Evolutionary conservation across 202 grass and related monocot genomes (phyloP).

Genomic region (Panicum hallii): DNA sequence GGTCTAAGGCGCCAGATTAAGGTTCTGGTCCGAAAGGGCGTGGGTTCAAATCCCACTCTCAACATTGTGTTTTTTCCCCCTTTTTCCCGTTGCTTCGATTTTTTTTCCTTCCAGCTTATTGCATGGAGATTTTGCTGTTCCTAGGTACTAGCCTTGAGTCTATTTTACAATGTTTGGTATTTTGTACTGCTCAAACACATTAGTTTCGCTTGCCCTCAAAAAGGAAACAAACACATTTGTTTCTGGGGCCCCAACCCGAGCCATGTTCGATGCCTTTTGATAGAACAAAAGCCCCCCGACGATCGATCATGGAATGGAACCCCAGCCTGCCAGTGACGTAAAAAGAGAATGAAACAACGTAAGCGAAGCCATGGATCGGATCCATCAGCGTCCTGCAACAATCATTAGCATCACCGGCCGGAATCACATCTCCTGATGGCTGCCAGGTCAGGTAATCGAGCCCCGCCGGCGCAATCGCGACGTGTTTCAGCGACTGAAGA

Average conservation of each 20-base stretch:
- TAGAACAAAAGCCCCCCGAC: not conserved
- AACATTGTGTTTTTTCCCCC: too few species aligned
- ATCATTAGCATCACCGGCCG: not conserved
- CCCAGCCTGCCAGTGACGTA: slow-evolving; percentile 18
- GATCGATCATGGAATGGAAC: not conserved
- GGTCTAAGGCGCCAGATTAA: slow-evolving; percentile 88
- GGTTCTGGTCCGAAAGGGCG: slow-evolving; percentile 91
- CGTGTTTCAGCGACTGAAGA: not conserved
- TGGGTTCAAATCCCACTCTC: slow-evolving; percentile 98
- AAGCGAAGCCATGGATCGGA: slow-evolving; percentile 4
- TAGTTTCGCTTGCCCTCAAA: too few species aligned
- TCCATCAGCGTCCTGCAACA: not conserved
- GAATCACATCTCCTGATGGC: not conserved
- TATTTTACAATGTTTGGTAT: too few species aligned
- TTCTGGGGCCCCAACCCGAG: not conserved
- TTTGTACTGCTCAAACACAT: too few species aligned
- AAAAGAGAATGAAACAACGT: slow-evolving; percentile 22
- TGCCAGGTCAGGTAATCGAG: not conserved
- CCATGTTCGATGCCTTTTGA: not conserved
- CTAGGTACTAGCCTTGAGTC: too few species aligned
- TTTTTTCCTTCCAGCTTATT: not conserved
- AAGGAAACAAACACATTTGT: not conserved
- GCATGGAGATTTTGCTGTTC: not conserved
- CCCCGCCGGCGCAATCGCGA: not conserved
- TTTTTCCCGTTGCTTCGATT: too few species aligned